A percentile compares a stretch with the other conserved stretches of the same genome.
Conservation (phyloP, 2,329 filamentous ascomycete genomes). For the Eutypa lata region DNA sequence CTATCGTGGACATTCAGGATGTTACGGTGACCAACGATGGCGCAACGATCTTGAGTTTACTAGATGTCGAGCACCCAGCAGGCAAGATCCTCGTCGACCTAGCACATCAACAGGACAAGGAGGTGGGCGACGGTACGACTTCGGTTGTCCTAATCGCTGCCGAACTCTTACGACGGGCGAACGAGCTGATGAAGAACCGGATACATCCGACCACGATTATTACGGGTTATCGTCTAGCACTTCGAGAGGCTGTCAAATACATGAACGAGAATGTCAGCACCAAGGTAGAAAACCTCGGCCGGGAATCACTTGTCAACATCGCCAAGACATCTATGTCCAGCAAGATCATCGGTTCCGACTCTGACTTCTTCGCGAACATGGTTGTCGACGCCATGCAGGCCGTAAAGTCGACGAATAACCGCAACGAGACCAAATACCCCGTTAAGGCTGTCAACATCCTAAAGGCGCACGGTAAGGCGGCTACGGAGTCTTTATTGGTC, state of each 20-base stretch:
- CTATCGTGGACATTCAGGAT: conserved; percentile 53
- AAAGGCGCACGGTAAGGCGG: conserved; percentile 95
- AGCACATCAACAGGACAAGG: conserved; percentile 97
- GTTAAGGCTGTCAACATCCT: conserved; percentile 99
- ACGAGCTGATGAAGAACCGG: conserved; percentile 99
- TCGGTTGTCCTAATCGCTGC: conserved; percentile 97
- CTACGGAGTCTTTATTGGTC: conserved; percentile 81
- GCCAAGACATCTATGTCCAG: conserved; percentile 99
- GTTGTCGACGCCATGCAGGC: conserved; percentile 94
- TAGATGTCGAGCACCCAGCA: conserved; percentile 96
- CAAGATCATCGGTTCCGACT: conserved; percentile 96
- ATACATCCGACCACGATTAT: conserved; percentile 99
- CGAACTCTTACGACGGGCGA: conserved; percentile 87
- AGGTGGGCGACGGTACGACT: conserved; percentile 97
- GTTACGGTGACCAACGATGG: conserved; percentile 99
- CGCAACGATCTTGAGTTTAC: conserved; percentile 88
- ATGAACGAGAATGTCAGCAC: conserved; percentile 98
- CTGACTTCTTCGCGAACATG: conserved; percentile 96
- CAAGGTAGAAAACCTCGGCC: conserved; percentile 87
- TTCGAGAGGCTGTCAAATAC: conserved; percentile 96
- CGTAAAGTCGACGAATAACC: conserved; percentile 90
- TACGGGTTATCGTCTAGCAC: conserved; percentile 91
- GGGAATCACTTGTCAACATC: conserved; percentile 88
- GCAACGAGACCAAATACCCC: conserved; percentile 89
- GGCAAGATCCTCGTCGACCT: conserved; percentile 98